A percentile compares a stretch with the other conserved stretches of the same genome.
phyloP scores from a whole-genome alignment of 371 early-diverging fungal species.

The Encephalitozoon intestinalis region DNA sequence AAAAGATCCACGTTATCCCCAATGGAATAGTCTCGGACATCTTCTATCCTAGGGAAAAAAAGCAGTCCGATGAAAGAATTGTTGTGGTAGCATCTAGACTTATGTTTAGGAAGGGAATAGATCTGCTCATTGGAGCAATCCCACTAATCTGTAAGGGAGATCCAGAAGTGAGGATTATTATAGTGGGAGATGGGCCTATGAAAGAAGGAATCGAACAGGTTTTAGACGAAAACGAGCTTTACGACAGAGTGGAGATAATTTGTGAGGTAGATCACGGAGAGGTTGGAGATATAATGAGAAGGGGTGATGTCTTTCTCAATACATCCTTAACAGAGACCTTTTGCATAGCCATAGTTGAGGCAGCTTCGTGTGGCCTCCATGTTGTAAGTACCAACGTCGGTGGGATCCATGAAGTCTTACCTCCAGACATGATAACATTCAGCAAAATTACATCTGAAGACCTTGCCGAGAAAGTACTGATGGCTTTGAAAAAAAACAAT shows the following conservation, averaged over 20 bases:
- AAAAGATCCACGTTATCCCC: conserved; percentile 86
- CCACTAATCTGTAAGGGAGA: conserved; percentile 78
- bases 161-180: conserved; percentile 74
- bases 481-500: conserved; percentile 8
- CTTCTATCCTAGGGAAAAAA: conserved; percentile 17
- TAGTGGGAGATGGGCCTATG: conserved; percentile 92
- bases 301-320: conserved; percentile 89
- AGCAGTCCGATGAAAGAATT: neutral
- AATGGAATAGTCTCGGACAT: conserved; percentile 73
- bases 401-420: conserved; percentile 91
- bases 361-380: conserved; percentile 82
- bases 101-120: conserved; percentile 88
- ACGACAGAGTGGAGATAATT: conserved; percentile 81
- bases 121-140: conserved; percentile 77
- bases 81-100: conserved; percentile 76
- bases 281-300: conserved; percentile 76
- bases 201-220: conserved; percentile 87
- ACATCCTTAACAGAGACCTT: conserved; percentile 96
- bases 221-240: conserved; percentile 78
- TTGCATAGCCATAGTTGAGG: conserved; percentile 95
- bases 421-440: conserved; percentile 82
- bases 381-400: conserved; percentile 96
- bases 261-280: conserved; percentile 74
- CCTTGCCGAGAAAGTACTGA: conserved; percentile 52
- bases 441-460: conserved; percentile 78